Percentiles rank a stretch among this genome's conserved stretches.
phyloP scores from a whole-genome alignment of 2,329 filamentous ascomycete species.

The Ascochyta koolunga region DNA sequence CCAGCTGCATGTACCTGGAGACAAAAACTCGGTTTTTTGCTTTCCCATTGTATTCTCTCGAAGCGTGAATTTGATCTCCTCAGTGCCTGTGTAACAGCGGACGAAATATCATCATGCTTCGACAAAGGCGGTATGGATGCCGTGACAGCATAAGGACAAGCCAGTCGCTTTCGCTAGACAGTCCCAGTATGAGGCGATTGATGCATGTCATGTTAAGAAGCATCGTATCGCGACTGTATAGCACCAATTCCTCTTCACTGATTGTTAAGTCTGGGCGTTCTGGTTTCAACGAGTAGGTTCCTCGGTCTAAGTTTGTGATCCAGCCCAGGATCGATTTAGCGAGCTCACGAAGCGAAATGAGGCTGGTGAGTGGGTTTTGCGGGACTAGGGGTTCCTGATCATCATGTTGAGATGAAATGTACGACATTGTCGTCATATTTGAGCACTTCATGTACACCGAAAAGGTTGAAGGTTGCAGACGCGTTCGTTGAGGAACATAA shows the following conservation, averaged over 20 bases:
- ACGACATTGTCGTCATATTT: too few relatives aligned
- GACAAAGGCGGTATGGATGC: not conserved
- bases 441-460: too few relatives aligned
- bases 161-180: conserved; percentile 1
- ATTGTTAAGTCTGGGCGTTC: not conserved
- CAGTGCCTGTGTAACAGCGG: conserved; percentile 2
- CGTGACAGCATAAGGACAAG: not conserved
- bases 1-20: too few relatives aligned
- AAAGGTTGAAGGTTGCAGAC: too few relatives aligned
- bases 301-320: not conserved
- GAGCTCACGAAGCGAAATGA: not conserved
- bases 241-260: not conserved
- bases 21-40: too few relatives aligned
- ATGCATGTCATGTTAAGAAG: not conserved
- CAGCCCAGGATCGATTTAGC: not conserved
- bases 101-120: not conserved
- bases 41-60: not conserved
- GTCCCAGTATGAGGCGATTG: not conserved
- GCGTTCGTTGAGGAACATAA: not conserved
- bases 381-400: not conserved
- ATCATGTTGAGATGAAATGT: not conserved
- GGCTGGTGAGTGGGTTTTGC: not conserved
- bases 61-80: not conserved
- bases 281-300: not conserved
- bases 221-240: not conserved